phyloP scores from a whole-genome alignment of 331 rosid genomes.

The Acacia pycnantha region DNA sequence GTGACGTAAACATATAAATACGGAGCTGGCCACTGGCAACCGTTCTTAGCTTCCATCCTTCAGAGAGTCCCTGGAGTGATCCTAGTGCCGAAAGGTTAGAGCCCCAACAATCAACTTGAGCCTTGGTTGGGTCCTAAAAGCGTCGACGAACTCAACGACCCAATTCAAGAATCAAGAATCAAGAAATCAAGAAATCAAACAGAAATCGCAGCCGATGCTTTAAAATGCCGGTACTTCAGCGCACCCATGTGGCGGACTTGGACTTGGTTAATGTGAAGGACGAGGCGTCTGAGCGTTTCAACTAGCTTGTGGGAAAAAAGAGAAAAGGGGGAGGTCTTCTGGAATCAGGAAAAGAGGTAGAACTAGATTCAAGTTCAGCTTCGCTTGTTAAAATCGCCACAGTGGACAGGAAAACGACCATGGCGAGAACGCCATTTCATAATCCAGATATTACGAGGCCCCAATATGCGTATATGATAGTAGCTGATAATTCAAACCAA shows the following conservation, averaged over 20 bases:
- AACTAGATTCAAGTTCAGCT: slow-evolving; percentile 14
- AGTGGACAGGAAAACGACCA: slow-evolving; percentile 53
- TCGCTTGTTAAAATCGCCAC: slow-evolving; percentile 54
- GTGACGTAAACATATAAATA: background rate
- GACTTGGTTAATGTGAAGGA: slow-evolving; percentile 65
- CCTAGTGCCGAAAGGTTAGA: slow-evolving; percentile 30
- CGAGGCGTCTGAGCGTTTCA: slow-evolving; percentile 72
- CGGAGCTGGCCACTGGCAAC: background rate
- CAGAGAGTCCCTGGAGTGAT: background rate
- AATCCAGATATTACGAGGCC: slow-evolving; percentile 75
- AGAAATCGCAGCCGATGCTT: slow-evolving; percentile 60
- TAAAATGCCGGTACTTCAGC: slow-evolving; percentile 52
- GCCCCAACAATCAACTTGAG: slow-evolving; percentile 36
- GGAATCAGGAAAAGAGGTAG: slow-evolving; percentile 22
- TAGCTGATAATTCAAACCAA: slow-evolving; percentile 66
- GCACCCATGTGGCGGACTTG: slow-evolving; percentile 27
- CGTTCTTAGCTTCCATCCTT: no score
- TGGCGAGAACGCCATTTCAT: slow-evolving; percentile 82
- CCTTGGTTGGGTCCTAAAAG: slow-evolving; percentile 37
- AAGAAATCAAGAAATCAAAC: slow-evolving; percentile 42
- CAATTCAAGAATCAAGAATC: slow-evolving; percentile 34
- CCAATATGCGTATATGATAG: slow-evolving; percentile 70
- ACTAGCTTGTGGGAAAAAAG: slow-evolving; percentile 63
- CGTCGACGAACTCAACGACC: slow-evolving; percentile 66
- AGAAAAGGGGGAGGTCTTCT: slow-evolving; percentile 30